Base-by-base conservation (phyloP, 495 filamentous ascomycete species). In the Thozetella sp. region DNA sequence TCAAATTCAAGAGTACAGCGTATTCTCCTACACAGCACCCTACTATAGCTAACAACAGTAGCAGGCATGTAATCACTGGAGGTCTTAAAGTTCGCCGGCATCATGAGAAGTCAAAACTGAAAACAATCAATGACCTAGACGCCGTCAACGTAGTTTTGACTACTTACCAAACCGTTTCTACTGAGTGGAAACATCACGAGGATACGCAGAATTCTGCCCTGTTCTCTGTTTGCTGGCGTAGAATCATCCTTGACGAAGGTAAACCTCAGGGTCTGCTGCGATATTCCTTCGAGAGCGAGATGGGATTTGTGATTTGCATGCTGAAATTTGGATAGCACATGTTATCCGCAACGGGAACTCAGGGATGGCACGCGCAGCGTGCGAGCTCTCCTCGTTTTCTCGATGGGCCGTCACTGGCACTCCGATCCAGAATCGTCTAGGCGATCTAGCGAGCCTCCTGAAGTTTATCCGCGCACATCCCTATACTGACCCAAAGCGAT, bases 191-290 rank as follows among this genome's bases (percentile, higher is more conserved):
- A 27, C 57, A 34, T n/a, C 55, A 54, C 22, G 60, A 48, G n/a
- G 27, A 37, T 3, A n/a, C 58, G 1, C n/a, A 45, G 25, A 58
- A 30, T 11, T 65, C 63, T 0, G 15, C 62, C 1, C 48, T 74
- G 1, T 76, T 77, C 58, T 67, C 63, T 0, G 55, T 59, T 12
- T 60, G 37, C 1, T 80, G 77, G 79, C 63, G 55, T 9, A 59
- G 79, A 9, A 61, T 83, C n/a, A 66, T 83, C 9, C 55, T 83
- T 15, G 80, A 83, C 58, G 79, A 82, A 76, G 79, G 79, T 79
- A n/a, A n/a, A n/a, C n/a, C n/a, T n/a, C n/a, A n/a, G n/a, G n/a
- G n/a, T n/a, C n/a, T n/a, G n/a, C n/a, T n/a, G n/a, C n/a, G n/a
- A n/a, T n/a, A n/a, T n/a, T n/a, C n/a, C n/a, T n/a, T n/a, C n/a